A percentile compares a stretch with the other conserved stretches of the same genome.
phyloP scores from a whole-genome alignment of 768 basidiomycete genomes.

The Terana coerulea region DNA sequence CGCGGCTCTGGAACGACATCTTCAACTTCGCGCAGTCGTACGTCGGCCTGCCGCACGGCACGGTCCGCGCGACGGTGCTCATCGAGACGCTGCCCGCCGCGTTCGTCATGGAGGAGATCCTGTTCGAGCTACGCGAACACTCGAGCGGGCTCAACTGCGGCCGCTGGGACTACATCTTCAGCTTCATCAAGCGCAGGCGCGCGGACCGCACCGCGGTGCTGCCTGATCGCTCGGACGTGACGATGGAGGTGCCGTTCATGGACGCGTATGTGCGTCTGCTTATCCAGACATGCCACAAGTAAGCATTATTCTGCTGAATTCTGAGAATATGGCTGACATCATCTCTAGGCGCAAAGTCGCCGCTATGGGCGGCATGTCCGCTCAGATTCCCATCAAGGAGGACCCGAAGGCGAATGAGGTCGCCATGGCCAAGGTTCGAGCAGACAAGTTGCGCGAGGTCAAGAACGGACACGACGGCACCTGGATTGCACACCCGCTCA shows the following conservation, averaged over 20 bases:
- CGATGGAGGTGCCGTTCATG: slow-evolving; percentile 99
- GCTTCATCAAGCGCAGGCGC: slow-evolving; percentile 96
- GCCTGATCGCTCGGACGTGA: slow-evolving; percentile 94
- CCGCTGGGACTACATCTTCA: slow-evolving; percentile 95
- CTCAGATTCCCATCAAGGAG: slow-evolving; percentile 99
- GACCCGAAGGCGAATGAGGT: slow-evolving; percentile 87
- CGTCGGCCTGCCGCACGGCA: slow-evolving; percentile 80
- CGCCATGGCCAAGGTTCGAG: slow-evolving; percentile 92
- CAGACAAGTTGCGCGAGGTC: slow-evolving; percentile 95
- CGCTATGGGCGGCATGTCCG: slow-evolving; percentile 99
- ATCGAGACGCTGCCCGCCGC: slow-evolving; percentile 97
- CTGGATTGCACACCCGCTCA: slow-evolving; percentile 98
- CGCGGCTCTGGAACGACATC: slow-evolving; percentile 96
- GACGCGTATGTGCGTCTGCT: slow-evolving; percentile 92
- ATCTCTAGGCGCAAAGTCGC: slow-evolving; percentile 87
- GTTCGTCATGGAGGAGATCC: slow-evolving; percentile 99
- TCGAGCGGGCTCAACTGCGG: slow-evolving; percentile 96
- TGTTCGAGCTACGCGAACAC: slow-evolving; percentile 94
- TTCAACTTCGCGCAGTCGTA: slow-evolving; percentile 93
- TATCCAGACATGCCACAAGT: slow-evolving; percentile 98
- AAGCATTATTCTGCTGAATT: slow-evolving; percentile 19
- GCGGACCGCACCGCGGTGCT: slow-evolving; percentile 87
- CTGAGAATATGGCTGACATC: slow-evolving; percentile 11
- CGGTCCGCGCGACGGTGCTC: slow-evolving; percentile 89
- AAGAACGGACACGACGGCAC: slow-evolving; percentile 96